phyloP scores from a whole-genome alignment of 352 stramenopile species.

The Pythium biforme region DNA sequence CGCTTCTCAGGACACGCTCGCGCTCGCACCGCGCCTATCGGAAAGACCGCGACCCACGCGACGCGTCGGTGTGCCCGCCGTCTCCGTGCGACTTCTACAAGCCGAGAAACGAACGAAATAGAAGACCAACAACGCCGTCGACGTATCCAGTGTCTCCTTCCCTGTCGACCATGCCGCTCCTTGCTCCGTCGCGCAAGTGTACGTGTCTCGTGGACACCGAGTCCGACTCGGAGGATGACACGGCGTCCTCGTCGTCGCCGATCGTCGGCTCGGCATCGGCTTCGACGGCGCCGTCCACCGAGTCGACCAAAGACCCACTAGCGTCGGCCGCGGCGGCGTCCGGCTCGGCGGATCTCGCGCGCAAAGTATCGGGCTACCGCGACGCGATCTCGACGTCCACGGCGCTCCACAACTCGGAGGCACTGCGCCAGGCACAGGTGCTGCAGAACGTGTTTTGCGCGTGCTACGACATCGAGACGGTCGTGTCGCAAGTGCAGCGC shows the following conservation, averaged over 20 bases:
- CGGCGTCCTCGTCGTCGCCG: background rate
- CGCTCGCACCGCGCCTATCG: background rate
- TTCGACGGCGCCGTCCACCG: background rate
- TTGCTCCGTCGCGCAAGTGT: conserved; percentile 41
- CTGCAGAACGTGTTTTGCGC: conserved; percentile 78
- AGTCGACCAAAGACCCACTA: background rate
- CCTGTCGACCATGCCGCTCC: conserved; percentile 5
- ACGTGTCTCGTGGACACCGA: conserved; percentile 71
- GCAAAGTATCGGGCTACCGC: conserved; percentile 38
- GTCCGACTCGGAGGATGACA: conserved; percentile 69
- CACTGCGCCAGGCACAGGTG: conserved; percentile 49
- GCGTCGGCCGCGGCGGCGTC: conserved; percentile 8
- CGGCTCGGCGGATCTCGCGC: conserved; percentile 29
- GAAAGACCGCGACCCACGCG: background rate
- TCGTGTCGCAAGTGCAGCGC: conserved; percentile 56
- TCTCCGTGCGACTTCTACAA: background rate
- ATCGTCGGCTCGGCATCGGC: background rate
- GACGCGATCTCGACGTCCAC: conserved; percentile 65
- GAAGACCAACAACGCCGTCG: too few relatives aligned
- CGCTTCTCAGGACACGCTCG: background rate
- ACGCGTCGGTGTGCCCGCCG: background rate
- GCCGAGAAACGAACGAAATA: background rate
- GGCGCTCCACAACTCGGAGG: conserved; percentile 72
- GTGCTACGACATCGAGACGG: conserved; percentile 73
- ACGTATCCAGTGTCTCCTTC: background rate